Conservation (phyloP, 345 rosid genomes). For the Capsella bursapastoris region DNA sequence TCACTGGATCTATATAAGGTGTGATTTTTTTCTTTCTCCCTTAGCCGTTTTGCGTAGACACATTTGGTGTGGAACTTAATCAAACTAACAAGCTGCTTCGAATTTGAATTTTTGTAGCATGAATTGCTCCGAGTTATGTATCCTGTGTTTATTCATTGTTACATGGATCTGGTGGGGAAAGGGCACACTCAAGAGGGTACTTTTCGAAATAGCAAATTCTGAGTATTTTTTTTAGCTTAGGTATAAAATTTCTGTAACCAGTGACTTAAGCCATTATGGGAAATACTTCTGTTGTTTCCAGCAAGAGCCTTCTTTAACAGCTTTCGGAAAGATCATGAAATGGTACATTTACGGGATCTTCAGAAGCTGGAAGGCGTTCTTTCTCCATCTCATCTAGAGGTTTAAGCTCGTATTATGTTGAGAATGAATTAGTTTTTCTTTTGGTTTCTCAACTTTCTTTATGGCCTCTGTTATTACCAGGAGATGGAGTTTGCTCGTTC, state of each 20-base stretch:
- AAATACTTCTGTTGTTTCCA: constrained; percentile 39
- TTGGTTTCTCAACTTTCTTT: neutral
- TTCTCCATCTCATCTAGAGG: constrained; percentile 93
- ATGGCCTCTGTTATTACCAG: constrained; percentile 47
- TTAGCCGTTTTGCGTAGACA: neutral
- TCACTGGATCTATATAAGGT: constrained; percentile 95
- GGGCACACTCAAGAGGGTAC: constrained; percentile 85
- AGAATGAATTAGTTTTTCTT: neutral
- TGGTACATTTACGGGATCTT: constrained; percentile 87
- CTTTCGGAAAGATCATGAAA: constrained; percentile 88
- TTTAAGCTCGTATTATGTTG: constrained; percentile 34
- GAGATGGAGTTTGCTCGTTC: constrained; percentile 97
- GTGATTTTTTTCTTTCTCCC: neutral
- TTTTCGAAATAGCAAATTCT: neutral
- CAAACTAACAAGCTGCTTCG: constrained; percentile 23
- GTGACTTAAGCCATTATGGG: constrained; percentile 15
- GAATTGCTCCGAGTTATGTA: constrained; percentile 96
- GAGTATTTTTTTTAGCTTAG: neutral
- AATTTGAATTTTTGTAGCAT: constrained; percentile 56
- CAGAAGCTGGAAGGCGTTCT: constrained; percentile 95
- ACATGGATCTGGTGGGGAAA: constrained; percentile 89
- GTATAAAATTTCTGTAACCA: neutral
- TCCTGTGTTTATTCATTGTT: constrained; percentile 92
- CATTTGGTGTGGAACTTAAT: neutral
- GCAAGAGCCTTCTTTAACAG: constrained; percentile 77